Evolutionary conservation across 495 filamentous ascomycete genomes (phyloP), one percentile per base, ranked within the genome.

Genomic region (Penicillium coprophilum): DNA sequence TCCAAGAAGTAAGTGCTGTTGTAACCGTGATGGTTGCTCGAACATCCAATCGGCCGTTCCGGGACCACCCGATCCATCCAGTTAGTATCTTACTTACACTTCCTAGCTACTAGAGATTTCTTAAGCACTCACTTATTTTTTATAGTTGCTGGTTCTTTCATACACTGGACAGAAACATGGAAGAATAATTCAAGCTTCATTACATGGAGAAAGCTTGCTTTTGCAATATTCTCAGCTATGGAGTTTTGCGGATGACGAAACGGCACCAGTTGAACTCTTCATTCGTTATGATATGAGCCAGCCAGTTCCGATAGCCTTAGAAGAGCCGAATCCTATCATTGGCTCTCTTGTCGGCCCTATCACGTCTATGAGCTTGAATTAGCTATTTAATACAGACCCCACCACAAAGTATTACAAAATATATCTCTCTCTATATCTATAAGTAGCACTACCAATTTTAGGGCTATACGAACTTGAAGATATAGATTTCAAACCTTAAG

Each of bases 141-240:
- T 45, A 44, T 70, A 79, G 79, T 61, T 81, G 63, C 64, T 82
- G 73, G n/a, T 49, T 40, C 28, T 60, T 3, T 49, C 53, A 10
- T 60, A 54, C 21, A 45, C 38, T 5, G 56, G 56, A 8, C 38
- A 50, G 0, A 52, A 27, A 7, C 40, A 58, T 23, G 57, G 50
- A 11, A 57, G 57, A 21, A 64, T 64, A 20, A 46, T 56, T 23
- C 57, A 60, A 20, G 47, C 52, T 15, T 50, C 47, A 12, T 50
- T 40, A 20, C 43, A 53, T 32, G 51, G 57, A 23, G 17, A 40
- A 32, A 32, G 15, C 0, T 20, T 58, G 34, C 12, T 56, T 21
- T n/a, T 64, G 17, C 61, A 64, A 23, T 61, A 60, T 41, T 64
- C 61, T 4, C 51, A 50, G 28, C 30, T 64, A 0, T 49, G 56